Evolutionary conservation across 352 stramenopile genomes (phyloP).

Genomic region (Globisporangium parvum): DNA sequence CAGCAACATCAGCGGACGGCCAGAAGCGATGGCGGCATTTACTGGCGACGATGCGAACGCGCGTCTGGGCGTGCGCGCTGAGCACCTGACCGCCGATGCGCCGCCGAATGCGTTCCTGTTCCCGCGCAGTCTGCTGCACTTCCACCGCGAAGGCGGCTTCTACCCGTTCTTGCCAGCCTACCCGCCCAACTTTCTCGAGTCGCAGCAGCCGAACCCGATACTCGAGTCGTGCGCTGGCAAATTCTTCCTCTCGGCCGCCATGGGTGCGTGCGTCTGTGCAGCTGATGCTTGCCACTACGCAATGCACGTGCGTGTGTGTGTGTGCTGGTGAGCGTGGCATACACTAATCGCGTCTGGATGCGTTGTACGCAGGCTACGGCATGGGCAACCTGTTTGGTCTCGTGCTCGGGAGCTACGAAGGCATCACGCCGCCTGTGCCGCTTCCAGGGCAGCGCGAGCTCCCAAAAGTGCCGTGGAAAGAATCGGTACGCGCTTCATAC

Average conservation of each 20-base stretch:
- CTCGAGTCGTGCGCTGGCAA: constrained; percentile 77
- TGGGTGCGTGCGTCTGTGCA: constrained; percentile 37
- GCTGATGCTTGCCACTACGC: neutral
- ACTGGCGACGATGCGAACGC: constrained; percentile 38
- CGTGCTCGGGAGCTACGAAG: constrained; percentile 81
- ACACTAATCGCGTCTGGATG: too few relatives aligned
- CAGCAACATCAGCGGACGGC: too few relatives aligned
- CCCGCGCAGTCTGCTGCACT: constrained; percentile 42
- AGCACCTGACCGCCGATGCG: constrained; percentile 43
- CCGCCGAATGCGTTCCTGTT: constrained; percentile 82
- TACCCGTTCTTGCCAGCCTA: constrained; percentile 73
- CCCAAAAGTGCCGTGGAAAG: constrained; percentile 71
- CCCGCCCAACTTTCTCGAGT: constrained; percentile 52
- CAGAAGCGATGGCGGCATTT: too few relatives aligned
- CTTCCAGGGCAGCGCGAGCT: constrained; percentile 74
- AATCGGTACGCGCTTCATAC: constrained; percentile 38
- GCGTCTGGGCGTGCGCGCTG: constrained; percentile 44
- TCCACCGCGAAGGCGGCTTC: constrained; percentile 47
- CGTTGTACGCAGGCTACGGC: constrained; percentile 39
- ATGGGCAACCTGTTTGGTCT: constrained; percentile 80
- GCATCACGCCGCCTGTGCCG: constrained; percentile 74
- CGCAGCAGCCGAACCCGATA: constrained; percentile 66
- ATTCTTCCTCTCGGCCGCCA: constrained; percentile 70
- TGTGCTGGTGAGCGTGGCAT: neutral
- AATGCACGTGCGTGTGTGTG: neutral